Evolutionary conservation across 2,329 filamentous ascomycete genomes (phyloP).

Genomic region (Arthrinium phaeospermum): DNA sequence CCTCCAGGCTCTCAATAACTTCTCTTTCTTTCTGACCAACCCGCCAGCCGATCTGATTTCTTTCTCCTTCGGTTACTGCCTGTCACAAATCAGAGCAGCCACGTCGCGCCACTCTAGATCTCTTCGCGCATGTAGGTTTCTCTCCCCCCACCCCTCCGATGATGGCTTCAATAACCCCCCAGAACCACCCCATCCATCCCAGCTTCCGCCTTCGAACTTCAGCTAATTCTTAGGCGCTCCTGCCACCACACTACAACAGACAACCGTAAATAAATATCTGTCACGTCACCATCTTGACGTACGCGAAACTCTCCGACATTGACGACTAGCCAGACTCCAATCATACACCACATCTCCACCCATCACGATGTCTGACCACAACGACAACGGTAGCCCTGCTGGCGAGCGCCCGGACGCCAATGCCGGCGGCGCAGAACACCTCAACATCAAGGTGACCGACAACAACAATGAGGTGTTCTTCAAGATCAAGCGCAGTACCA

Average conservation of each 20-base stretch:
- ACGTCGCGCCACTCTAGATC: neutral
- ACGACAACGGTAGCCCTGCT: conserved; percentile 55
- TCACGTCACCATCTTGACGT: neutral
- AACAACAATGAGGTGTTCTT: conserved; percentile 99
- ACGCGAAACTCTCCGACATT: neutral
- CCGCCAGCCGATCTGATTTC: neutral
- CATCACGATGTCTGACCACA: conserved; percentile 55
- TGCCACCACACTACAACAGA: neutral
- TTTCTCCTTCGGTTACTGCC: neutral
- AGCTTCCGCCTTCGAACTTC: neutral
- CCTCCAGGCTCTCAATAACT: neutral
- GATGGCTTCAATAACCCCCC: neutral
- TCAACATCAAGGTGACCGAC: conserved; percentile 99
- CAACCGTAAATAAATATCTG: neutral
- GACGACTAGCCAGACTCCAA: neutral
- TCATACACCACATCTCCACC: neutral
- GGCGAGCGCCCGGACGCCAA: conserved; percentile 47
- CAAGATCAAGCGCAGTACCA: conserved; percentile 98
- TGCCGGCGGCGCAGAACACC: conserved; percentile 71
- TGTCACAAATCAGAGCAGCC: neutral
- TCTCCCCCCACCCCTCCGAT: neutral
- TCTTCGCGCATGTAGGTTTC: conserved; percentile 8
- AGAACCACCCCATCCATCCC: neutral
- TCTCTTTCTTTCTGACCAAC: neutral
- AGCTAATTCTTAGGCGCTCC: neutral